phyloP scores from a whole-genome alignment of 345 rosid genomes.

The Eucalyptus lansdowneana region DNA sequence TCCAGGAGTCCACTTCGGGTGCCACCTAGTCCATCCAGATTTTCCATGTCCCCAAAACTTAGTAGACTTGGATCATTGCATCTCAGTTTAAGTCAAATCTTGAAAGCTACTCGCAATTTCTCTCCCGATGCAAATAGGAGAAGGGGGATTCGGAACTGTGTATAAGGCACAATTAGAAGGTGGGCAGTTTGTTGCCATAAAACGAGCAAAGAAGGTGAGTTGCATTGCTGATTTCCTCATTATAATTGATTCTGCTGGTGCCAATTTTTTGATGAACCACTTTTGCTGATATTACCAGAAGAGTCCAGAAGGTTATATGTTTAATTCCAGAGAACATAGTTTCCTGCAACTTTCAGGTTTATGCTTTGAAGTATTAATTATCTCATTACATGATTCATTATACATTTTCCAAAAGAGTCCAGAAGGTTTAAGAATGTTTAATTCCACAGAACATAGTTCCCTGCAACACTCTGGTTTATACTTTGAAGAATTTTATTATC shows the following conservation, averaged over 20 bases:
- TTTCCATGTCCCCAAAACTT: slow-evolving; percentile 64
- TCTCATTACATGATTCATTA: background rate
- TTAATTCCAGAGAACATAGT: background rate
- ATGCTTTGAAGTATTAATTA: background rate
- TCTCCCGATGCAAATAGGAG: slow-evolving; percentile 63
- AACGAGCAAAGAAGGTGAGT: slow-evolving; percentile 90
- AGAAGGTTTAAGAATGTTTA: background rate
- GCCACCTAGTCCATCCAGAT: slow-evolving; percentile 85
- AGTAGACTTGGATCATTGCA: slow-evolving; percentile 50
- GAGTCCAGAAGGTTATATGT: background rate
- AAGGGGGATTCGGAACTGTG: slow-evolving; percentile 91
- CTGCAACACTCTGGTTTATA: background rate
- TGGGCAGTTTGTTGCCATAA: slow-evolving; percentile 77
- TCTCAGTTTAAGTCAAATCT: slow-evolving; percentile 45
- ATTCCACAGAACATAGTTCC: background rate
- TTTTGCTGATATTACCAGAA: background rate
- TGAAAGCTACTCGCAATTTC: slow-evolving; percentile 63
- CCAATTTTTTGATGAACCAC: background rate
- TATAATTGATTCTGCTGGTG: background rate
- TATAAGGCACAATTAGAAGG: slow-evolving; percentile 65
- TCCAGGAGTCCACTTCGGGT: slow-evolving; percentile 63
- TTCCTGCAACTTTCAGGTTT: background rate
- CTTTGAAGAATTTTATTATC: background rate
- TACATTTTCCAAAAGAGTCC: background rate
- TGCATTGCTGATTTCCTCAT: background rate